A percentile compares a stretch with the other conserved stretches of the same genome.
Evolutionary conservation across 352 stramenopile species (phyloP).

Genomic region (Pythium dissimile): DNA sequence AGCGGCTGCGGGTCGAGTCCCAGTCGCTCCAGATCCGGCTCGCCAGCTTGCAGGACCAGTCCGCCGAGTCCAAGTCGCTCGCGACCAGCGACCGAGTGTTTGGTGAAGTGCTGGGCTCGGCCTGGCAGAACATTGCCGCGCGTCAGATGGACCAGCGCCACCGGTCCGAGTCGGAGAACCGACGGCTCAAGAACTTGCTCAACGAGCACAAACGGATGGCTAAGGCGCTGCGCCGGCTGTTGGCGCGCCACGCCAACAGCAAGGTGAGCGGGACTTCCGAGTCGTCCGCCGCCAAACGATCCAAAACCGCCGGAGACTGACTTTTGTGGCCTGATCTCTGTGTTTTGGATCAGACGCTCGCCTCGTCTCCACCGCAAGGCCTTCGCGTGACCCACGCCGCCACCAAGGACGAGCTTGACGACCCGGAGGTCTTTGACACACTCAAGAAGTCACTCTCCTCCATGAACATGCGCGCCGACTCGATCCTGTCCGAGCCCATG

Average conservation of each 20-base stretch:
- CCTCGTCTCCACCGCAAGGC: background rate
- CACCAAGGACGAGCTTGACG: background rate
- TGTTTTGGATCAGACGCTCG: background rate
- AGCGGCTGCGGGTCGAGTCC: slow-evolving; percentile 2
- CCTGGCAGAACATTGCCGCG: slow-evolving; percentile 13
- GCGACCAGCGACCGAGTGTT: background rate
- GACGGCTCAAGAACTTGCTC: slow-evolving; percentile 39
- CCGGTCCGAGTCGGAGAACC: slow-evolving; percentile 46
- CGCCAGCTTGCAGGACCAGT: background rate
- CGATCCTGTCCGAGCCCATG: background rate
- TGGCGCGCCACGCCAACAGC: slow-evolving; percentile 1
- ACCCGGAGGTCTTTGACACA: background rate
- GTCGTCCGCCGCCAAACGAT: background rate
- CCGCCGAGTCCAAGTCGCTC: background rate
- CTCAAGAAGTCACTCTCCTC: background rate
- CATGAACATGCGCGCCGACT: slow-evolving; percentile 2
- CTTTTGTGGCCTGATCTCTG: background rate
- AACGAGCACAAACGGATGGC: slow-evolving; percentile 50
- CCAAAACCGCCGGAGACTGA: slow-evolving; percentile 3
- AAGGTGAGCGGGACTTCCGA: slow-evolving; percentile 1
- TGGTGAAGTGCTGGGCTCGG: background rate
- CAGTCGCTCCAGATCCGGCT: slow-evolving; percentile 6
- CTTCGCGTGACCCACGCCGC: background rate
- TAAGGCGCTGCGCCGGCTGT: slow-evolving; percentile 1
- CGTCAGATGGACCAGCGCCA: slow-evolving; percentile 11